A percentile compares a stretch with the other conserved stretches of the same genome.
Conservation (phyloP, 148 eudicot genomes). For the Vaccinium myrtillus region DNA sequence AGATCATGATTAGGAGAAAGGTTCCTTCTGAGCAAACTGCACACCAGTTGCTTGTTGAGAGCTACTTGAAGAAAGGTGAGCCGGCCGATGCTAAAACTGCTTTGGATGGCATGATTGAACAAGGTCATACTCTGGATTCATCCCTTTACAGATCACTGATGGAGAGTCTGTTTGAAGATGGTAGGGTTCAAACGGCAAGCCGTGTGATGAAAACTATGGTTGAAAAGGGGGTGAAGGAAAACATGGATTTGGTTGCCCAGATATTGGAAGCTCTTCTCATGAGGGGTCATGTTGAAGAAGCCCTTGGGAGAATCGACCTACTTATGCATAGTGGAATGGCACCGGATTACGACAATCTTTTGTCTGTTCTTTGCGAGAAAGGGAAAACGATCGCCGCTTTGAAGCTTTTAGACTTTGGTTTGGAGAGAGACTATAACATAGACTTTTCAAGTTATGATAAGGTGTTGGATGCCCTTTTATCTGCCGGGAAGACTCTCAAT, state of each 20-base stretch:
- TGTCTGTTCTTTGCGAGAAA: slow-evolving; percentile 65
- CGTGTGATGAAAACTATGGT: slow-evolving; percentile 88
- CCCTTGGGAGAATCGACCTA: slow-evolving; percentile 79
- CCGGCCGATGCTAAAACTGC: slow-evolving; percentile 88
- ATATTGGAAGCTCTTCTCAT: slow-evolving; percentile 76
- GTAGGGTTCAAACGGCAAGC: slow-evolving; percentile 89
- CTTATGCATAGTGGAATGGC: slow-evolving; percentile 66
- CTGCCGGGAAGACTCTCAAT: slow-evolving; percentile 88
- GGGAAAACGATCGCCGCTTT: slow-evolving; percentile 85
- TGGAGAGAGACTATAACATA: slow-evolving; percentile 69
- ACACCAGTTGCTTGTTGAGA: slow-evolving; percentile 49
- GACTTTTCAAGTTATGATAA: slow-evolving; percentile 69
- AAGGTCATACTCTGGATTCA: slow-evolving; percentile 78
- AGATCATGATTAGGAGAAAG: slow-evolving; percentile 80
- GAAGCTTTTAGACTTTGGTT: slow-evolving; percentile 72
- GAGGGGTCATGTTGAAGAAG: slow-evolving; percentile 97
- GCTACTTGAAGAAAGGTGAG: slow-evolving; percentile 77
- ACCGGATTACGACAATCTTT: slow-evolving; percentile 56
- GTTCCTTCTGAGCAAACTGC: slow-evolving; percentile 54
- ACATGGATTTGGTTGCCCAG: slow-evolving; percentile 70
- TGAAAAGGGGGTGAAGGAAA: slow-evolving; percentile 82
- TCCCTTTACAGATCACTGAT: slow-evolving; percentile 64
- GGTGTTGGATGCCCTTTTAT: slow-evolving; percentile 77
- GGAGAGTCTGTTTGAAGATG: slow-evolving; percentile 82
- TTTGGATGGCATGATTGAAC: slow-evolving; percentile 82